Base-by-base conservation (phyloP, 2,329 filamentous ascomycete genomes). In the Colletotrichum lentis region DNA sequence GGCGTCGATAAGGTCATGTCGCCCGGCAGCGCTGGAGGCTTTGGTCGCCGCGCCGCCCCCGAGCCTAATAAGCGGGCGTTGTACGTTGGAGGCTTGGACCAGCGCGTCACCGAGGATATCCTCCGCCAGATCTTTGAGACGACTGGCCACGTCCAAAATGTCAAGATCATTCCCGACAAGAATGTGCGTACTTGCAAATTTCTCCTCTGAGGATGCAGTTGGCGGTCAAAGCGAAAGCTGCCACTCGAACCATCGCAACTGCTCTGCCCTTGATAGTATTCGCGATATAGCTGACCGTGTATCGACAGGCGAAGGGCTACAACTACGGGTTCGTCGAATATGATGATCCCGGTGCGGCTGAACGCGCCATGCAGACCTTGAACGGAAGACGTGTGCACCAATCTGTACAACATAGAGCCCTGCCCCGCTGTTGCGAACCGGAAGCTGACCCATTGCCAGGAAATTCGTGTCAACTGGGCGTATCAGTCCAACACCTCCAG, bases 271-370 rank as follows among this genome's bases (percentile, higher is more conserved):
- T 37, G 11, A 12, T 43, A 16, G 37, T n/a, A 58, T 58, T 58
- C 35, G 37, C 35, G 56, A 47, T 47, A 46, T 64, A 62, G 54
- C 70, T 72, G 54, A 70, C 67, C 63, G 41, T 56, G 68, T 73
- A 74, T 81, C 55, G 77, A 78, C 81, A 97, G 88, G 91, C 91
- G 73, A 97, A 98, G 86, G 96, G 96, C 55, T 96, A 93, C 85
- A 99, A 99, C 85, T 99, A 99, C 81, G 96, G 96, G 27, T 99
- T 99, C 77, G 92, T 99, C 72, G 96, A 99, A 80, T 99, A 97
- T 80, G 96, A 99, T 80, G 96, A 99, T 79, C 96, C 96, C 61
- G 94, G 92, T 80, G 93, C 95, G 71, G 96, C 96, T 73, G 96
- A 99, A 80, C 91, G 96, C 77, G 96, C 96, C 71, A 97, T 99